Evolutionary conservation across 148 eudicot species (phyloP), one percentile per base, ranked within the genome.

Genomic region (Agrostemma githago): DNA sequence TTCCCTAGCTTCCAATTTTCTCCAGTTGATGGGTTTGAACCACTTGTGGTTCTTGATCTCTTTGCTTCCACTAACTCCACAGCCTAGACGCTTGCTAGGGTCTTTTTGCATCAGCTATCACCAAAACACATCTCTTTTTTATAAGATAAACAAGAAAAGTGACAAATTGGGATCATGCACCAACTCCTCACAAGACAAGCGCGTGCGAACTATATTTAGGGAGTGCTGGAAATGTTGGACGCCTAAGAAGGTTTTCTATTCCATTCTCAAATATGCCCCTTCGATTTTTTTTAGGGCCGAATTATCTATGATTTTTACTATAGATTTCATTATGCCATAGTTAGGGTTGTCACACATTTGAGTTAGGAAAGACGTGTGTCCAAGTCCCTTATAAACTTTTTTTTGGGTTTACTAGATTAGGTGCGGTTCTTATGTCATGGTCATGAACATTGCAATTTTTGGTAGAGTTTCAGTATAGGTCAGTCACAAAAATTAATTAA

Each of bases 1-100:
- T 74, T 85, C 82, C 71, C 86, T 82, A 0, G 82, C 89, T 64
- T 93, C 96, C 77, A 93, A 54, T 81, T 86, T 93, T 87, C 84
- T 89, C 98, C 98, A 93, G 81, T 83, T 84, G 65, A 93, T 86
- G 11, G 86, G 76, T 81, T 87, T 89, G 81, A 93, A 89, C 98
- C 98, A 93, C 75, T 91, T 91, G 74, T 93, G 97, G 57, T 75
- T 41, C 82, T 89, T 91, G 65, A 93, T 75, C 70, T 91, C 97
- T 48, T 93, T 90, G n/a, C 88, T 82, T 60, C 96, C 98, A 9
- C n/a, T 85, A 17, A 61, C 69, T 44, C 98, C 91, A 63, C 89
- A 85, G 12, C 97, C 97, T 21, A 91, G 79, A 34, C 97, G 89
- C 80, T 68, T 91, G 83, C 77, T 81, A 42, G 88, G 86, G 8